Percentiles rank a stretch among this genome's conserved stretches.
phyloP scores from a whole-genome alignment of 805 yeast genomes.

The Pichia occidentalis region DNA sequence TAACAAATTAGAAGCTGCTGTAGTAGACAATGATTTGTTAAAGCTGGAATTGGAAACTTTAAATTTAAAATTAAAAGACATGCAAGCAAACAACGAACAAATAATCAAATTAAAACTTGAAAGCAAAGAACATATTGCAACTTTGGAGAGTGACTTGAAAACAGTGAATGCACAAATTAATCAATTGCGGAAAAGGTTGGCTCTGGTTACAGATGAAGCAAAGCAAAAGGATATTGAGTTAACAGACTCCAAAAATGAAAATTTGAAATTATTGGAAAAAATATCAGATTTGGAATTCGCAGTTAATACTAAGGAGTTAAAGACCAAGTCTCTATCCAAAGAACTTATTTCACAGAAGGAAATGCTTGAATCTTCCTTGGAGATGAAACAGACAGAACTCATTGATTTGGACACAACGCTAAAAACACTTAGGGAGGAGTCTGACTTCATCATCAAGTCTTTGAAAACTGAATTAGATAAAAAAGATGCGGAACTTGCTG shows the following conservation, averaged over 20 bases:
- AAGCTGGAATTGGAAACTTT: slow-evolving; percentile 11
- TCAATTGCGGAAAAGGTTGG: not conserved
- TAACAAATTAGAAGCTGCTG: slow-evolving; percentile 5
- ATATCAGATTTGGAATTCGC: too few species aligned
- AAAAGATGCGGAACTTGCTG: not conserved
- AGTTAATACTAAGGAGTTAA: too few species aligned
- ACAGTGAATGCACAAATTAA: not conserved
- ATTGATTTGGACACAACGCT: too few species aligned
- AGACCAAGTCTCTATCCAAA: too few species aligned
- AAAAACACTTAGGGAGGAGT: too few species aligned
- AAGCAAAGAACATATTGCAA: not conserved
- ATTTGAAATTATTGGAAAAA: too few species aligned
- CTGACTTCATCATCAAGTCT: too few species aligned
- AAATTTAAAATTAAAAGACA: slow-evolving; percentile 5
- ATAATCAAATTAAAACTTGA: not conserved
- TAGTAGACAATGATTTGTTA: slow-evolving; percentile 1
- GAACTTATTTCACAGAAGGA: not conserved
- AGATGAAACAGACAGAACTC: too few species aligned
- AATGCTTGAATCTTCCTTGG: too few species aligned
- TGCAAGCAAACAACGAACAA: not conserved
- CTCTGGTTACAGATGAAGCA: not conserved
- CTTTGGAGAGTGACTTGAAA: too few species aligned
- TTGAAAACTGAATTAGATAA: too few species aligned
- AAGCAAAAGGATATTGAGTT: too few species aligned
- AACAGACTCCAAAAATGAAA: not conserved